Conservation (phyloP, 345 rosid species). For the Geranium rotundifolium region DNA sequence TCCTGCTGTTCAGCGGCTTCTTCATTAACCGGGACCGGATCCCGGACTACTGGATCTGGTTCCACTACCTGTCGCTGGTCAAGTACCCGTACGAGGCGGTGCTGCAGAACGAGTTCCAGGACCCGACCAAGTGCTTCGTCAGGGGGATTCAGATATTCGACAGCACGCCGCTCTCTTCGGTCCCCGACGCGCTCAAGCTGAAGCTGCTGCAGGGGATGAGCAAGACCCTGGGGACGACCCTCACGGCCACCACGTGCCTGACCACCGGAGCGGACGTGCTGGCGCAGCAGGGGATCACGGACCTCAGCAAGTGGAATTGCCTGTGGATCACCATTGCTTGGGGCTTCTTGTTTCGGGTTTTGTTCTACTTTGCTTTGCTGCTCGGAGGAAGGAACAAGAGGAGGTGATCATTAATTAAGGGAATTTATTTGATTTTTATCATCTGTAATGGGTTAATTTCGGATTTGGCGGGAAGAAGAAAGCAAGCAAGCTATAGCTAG, state of each 20-base stretch:
- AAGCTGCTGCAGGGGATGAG: conserved; percentile 15
- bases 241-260: conserved; percentile 26
- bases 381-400: conserved; percentile 36
- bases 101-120: background rate
- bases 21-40: no score
- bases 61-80: no score
- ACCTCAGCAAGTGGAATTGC: conserved; percentile 33
- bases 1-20: no score
- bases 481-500: no score
- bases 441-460: no score
- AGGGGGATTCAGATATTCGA: conserved; percentile 3
- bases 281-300: conserved; percentile 26
- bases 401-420: no score
- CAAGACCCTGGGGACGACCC: conserved; percentile 22
- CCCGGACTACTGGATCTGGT: no score
- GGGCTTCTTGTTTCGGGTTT: conserved; percentile 27
- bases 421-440: no score
- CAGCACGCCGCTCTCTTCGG: conserved; percentile 1
- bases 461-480: background rate
- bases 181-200: background rate
- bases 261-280: conserved; percentile 26
- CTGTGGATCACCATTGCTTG: conserved; percentile 31
- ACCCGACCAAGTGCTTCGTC: background rate
- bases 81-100: background rate
- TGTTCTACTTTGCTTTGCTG: conserved; percentile 30